These are phyloP conservation scores for Xerocomus brunneocitrinus DNA, from an alignment of 768 basidiomycete species.

Conservation along the genomic window DNA sequence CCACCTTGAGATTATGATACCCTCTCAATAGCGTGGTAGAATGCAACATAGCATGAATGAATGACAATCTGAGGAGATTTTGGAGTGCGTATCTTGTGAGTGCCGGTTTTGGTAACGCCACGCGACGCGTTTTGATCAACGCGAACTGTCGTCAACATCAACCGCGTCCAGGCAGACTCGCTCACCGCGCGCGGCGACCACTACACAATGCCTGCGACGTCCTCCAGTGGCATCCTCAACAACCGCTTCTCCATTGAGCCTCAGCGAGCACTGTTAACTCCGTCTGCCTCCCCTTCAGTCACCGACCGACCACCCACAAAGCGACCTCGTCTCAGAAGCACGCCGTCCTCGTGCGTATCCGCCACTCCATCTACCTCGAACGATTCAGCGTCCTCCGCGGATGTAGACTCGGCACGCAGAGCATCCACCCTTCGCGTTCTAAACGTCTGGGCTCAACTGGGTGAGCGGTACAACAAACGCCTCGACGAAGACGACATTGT, in stretches of 20 bases:
- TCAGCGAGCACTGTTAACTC: slow-evolving; percentile 17
- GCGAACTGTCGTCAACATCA: background rate
- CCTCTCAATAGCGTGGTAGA: slow-evolving; percentile 2
- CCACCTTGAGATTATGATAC: slow-evolving; percentile 11
- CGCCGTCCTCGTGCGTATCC: slow-evolving; percentile 42
- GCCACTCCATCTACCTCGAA: slow-evolving; percentile 29
- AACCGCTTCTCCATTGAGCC: slow-evolving; percentile 12
- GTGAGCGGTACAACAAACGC: slow-evolving; percentile 58
- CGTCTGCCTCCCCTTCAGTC: slow-evolving; percentile 28
- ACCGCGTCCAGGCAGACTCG: background rate
- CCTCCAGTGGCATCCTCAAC: background rate
- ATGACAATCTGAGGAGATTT: background rate
- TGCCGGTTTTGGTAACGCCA: slow-evolving; percentile 13
- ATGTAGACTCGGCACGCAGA: slow-evolving; percentile 52
- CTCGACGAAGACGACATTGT: slow-evolving; percentile 80
- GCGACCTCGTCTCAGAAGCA: slow-evolving; percentile 44
- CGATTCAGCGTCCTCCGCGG: slow-evolving; percentile 28
- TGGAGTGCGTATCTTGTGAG: background rate
- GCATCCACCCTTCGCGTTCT: slow-evolving; percentile 51
- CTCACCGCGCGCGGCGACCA: background rate
- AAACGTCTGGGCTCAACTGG: slow-evolving; percentile 63
- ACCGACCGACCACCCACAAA: slow-evolving; percentile 43
- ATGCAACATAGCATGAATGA: slow-evolving; percentile 15
- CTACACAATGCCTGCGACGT: slow-evolving; percentile 12
- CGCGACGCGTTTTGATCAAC: slow-evolving; percentile 12